A percentile compares a stretch with the other conserved stretches of the same genome.
Evolutionary conservation across 768 basidiomycete species (phyloP).

Genomic region (Boletus eberwhitei): DNA sequence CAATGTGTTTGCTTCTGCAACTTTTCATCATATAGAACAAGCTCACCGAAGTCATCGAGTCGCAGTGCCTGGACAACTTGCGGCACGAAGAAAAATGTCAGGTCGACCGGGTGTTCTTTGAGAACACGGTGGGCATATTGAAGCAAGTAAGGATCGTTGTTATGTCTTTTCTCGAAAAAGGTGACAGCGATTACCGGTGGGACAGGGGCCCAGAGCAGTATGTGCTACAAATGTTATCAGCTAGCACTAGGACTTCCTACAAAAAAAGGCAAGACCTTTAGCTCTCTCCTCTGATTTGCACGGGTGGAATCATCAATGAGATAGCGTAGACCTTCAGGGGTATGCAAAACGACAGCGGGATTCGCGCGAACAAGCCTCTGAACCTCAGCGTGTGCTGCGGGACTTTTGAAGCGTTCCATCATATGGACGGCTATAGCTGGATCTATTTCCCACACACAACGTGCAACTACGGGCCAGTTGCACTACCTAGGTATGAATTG

Average conservation of each 20-base stretch:
- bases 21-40: neutral
- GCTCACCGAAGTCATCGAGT: conserved; percentile 79
- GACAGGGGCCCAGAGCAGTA: conserved; percentile 86
- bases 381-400: conserved; percentile 67
- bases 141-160: conserved; percentile 77
- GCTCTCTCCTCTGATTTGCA: conserved; percentile 52
- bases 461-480: conserved; percentile 65
- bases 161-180: conserved; percentile 82
- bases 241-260: neutral
- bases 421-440: conserved; percentile 82
- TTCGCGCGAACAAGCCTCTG: conserved; percentile 68
- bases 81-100: conserved; percentile 99
- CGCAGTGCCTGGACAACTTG: conserved; percentile 97
- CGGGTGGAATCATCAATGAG: conserved; percentile 75
- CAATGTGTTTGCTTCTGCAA: neutral
- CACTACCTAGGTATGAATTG: conserved; percentile 35
- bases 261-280: conserved; percentile 56
- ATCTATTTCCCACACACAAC: conserved; percentile 76
- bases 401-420: conserved; percentile 82
- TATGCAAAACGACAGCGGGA: conserved; percentile 63
- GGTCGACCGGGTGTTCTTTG: conserved; percentile 88
- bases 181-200: conserved; percentile 79
- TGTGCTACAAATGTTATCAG: conserved; percentile 50
- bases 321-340: conserved; percentile 78
- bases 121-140: conserved; percentile 97